Conservation (phyloP, 352 stramenopile species). For the Phytophthora pini region DNA sequence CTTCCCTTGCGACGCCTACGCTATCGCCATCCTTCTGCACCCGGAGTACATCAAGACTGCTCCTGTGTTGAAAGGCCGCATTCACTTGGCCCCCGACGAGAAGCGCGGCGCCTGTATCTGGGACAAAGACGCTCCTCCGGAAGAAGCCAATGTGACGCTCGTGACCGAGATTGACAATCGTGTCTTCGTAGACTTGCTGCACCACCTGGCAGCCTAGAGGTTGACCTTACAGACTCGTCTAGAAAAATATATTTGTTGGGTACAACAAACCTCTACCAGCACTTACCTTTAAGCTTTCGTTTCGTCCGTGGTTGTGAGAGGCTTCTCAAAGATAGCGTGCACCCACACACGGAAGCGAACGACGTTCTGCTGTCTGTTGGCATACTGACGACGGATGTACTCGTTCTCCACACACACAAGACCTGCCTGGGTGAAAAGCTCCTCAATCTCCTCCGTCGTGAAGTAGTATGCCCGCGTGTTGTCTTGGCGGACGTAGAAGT, state of each 20-base stretch:
- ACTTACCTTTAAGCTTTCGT: constrained; percentile 14
- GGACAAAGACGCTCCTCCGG: constrained; percentile 35
- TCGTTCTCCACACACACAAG: constrained; percentile 79
- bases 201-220: constrained; percentile 43
- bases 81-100: constrained; percentile 64
- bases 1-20: constrained; percentile 77
- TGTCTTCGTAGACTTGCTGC: constrained; percentile 68
- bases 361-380: constrained; percentile 85
- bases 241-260: constrained; percentile 21
- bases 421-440: constrained; percentile 66
- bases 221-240: constrained; percentile 12
- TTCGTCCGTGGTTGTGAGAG: constrained; percentile 19
- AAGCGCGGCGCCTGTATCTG: constrained; percentile 62
- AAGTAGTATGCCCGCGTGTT: constrained; percentile 98
- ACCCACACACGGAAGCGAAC: constrained; percentile 91
- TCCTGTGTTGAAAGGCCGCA: constrained; percentile 48
- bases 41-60: constrained; percentile 59
- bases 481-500: constrained; percentile 96
- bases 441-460: constrained; percentile 76
- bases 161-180: constrained; percentile 67
- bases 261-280: constrained; percentile 1
- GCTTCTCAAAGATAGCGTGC: constrained; percentile 87
- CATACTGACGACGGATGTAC: constrained; percentile 89
- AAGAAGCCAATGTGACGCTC: constrained; percentile 69
- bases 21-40: constrained; percentile 68